phyloP scores from a whole-genome alignment of 495 filamentous ascomycete genomes.

The Neohortaea acidophila region DNA sequence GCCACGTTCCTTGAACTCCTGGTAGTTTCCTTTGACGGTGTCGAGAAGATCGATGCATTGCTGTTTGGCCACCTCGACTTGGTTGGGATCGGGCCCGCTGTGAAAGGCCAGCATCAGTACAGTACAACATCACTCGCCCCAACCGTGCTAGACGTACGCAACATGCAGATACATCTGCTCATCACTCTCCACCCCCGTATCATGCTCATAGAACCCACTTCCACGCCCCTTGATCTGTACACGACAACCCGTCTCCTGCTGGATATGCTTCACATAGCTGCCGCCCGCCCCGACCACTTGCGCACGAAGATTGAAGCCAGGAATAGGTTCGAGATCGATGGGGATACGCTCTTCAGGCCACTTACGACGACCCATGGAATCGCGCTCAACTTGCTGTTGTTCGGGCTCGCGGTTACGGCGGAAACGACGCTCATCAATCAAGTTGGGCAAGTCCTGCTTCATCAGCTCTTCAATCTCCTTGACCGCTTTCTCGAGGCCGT shows the following conservation, averaged over 20 bases:
- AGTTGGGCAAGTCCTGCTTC: slow-evolving; percentile 87
- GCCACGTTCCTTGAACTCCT: slow-evolving; percentile 67
- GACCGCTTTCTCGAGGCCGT: slow-evolving; percentile 78
- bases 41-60: slow-evolving; percentile 73
- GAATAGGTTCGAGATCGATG: slow-evolving; percentile 75
- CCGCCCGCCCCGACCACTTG: slow-evolving; percentile 90
- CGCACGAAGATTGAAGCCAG: slow-evolving; percentile 90
- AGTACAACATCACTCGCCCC: too few species aligned
- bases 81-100: slow-evolving; percentile 72
- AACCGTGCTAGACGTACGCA: slow-evolving; percentile 49
- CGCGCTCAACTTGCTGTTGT: slow-evolving; percentile 57
- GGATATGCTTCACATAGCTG: slow-evolving; percentile 92
- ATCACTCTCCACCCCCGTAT: slow-evolving; percentile 73
- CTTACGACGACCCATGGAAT: slow-evolving; percentile 94
- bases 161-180: slow-evolving; percentile 93
- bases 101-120: neutral
- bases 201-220: slow-evolving; percentile 84
- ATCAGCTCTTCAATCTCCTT: slow-evolving; percentile 80
- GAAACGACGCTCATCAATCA: slow-evolving; percentile 91
- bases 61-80: slow-evolving; percentile 75
- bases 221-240: slow-evolving; percentile 96
- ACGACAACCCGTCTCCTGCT: slow-evolving; percentile 80
- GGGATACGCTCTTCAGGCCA: slow-evolving; percentile 95
- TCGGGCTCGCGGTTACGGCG: slow-evolving; percentile 67
- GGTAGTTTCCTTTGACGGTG: slow-evolving; percentile 74